Evolutionary conservation across 768 basidiomycete genomes (phyloP), one percentile per base, ranked within the genome.

Genomic region (Scleroderma citrinum): DNA sequence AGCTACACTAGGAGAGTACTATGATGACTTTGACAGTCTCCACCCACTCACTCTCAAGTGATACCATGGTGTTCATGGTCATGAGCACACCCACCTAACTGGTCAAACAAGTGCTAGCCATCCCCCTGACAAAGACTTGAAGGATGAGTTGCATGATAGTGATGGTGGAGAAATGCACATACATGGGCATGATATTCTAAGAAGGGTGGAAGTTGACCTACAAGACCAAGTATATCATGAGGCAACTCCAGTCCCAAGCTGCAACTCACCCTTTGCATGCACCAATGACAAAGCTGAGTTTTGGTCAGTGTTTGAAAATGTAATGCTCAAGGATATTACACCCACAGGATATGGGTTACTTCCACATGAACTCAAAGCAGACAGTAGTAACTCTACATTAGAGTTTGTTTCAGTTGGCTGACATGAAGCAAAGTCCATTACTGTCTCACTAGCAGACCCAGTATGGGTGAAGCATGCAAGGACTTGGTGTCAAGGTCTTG

Each of bases 31-130:
- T 17, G 17, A 54, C 2, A 46, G 47, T 8, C 14, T 58, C 38
- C 57, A 58, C 10, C 57, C 57, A 3, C 52, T 53, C 24, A 58
- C 55, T 5, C 50, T 58, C 5, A 44, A 53, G 10, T 42, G 21
- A 21, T 58, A 58, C 21, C 49, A 58, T 31, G 55, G 57, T 13
- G 52, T 51, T 43, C 38, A 44, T 29, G 55, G 36, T 5, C 2
- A 6, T 43, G 50, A 51, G n/a, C 42, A 16, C n/a, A 32, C 24
- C 23, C 39, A 11, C 35, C 24, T 3, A 34, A 44, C 10, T 32
- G 51, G 46, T 19, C 47, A 52, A 20, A 53, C 50, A 45, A 35
- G 52, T 44, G 52, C 52, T 14, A 51, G 52, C 13, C 49, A 53
- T 51, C 34, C 52, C n/a, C 29, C 21, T 10, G 44, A 53, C n/a